Evolutionary conservation across 2,329 filamentous ascomycete species (phyloP), one percentile per base, ranked within the genome.

Genomic region (Microdochium paspali): DNA sequence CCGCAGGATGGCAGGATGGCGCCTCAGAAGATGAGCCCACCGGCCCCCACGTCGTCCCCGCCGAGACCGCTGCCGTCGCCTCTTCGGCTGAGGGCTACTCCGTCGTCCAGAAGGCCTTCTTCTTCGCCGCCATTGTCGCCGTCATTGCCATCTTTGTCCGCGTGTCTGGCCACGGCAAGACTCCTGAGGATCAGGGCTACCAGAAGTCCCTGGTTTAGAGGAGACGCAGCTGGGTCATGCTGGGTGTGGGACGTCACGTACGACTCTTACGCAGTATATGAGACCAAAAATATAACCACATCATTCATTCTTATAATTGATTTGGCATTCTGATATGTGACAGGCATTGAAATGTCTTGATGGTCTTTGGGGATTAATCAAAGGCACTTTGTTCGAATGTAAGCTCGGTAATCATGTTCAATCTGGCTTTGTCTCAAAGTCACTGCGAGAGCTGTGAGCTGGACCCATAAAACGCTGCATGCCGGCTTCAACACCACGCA

Each of bases 81-180:
- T 47, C 43, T 40, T 53, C 57, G 24, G 53, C 57, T 21, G 65
- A 61, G 43, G 66, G 64, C 26, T 74, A 63, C 65, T 69, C 67
- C 21, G 55, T 72, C 51, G 28, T 73, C 50, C 69, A 74, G 55
- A 79, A 77, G 66, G 67, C 65, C n/a, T 58, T 73, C 44, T 58
- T 79, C 45, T 72, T 79, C 54, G 66, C 63, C 40, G 64, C 76
- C 45, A 67, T 80, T 48, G 52, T 75, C 32, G 67, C 61, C 24
- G 71, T 65, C 45, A 58, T 79, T 45, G 69, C 60, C 24, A 54
- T 68, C 43, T 76, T 71, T 60, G 45, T 77, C 46, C 69, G 70
- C 50, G 52, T 70, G 50, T 65, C 63, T 21, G 66, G 57, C 51
- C 64, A 58, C 54, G 66, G 58, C 53, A 53, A 52, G 44, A 54